phyloP scores from a whole-genome alignment of 2,329 filamentous ascomycete species.

The Chalara sp. region DNA sequence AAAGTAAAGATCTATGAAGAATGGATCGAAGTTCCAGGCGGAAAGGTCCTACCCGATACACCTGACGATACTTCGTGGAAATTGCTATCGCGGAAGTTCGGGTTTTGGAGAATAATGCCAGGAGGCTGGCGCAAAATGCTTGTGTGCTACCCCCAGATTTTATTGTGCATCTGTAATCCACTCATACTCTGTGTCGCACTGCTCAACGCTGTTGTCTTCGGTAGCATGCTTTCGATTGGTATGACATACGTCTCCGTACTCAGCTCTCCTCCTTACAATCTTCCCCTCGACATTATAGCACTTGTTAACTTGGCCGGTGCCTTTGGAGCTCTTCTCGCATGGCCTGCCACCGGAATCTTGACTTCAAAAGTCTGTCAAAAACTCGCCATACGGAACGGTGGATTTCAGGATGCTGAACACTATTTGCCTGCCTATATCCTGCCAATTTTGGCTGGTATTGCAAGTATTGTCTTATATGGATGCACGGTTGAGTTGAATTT shows the following conservation, averaged over 20 bases:
- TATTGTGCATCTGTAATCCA: not conserved
- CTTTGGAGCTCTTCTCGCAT: slow-evolving; percentile 5
- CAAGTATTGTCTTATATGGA: slow-evolving; percentile 8
- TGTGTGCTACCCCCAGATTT: slow-evolving; percentile 10
- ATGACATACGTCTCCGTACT: slow-evolving; percentile 5
- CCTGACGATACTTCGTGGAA: slow-evolving; percentile 2
- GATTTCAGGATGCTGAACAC: slow-evolving; percentile 13
- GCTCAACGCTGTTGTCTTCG: not conserved
- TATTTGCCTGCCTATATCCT: slow-evolving; percentile 14
- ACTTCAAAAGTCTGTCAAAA: not conserved
- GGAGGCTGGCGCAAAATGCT: slow-evolving; percentile 8
- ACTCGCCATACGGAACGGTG: slow-evolving; percentile 8
- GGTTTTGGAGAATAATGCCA: slow-evolving; percentile 5
- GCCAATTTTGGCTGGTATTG: slow-evolving; percentile 7
- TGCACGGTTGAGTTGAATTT: slow-evolving; percentile 3
- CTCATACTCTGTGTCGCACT: not conserved
- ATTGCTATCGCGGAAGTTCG: not conserved
- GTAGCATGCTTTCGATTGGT: not conserved
- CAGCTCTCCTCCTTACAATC: slow-evolving; percentile 8
- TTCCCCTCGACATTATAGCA: slow-evolving; percentile 4
- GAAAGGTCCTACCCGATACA: slow-evolving; percentile 6
- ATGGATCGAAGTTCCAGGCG: slow-evolving; percentile 20
- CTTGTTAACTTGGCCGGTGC: slow-evolving; percentile 5
- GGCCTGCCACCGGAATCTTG: slow-evolving; percentile 6
- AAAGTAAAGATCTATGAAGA: slow-evolving; percentile 31